Evolutionary conservation across 2,329 filamentous ascomycete species (phyloP), one percentile per base, ranked within the genome.

Genomic region (Byssochlamys sp.): DNA sequence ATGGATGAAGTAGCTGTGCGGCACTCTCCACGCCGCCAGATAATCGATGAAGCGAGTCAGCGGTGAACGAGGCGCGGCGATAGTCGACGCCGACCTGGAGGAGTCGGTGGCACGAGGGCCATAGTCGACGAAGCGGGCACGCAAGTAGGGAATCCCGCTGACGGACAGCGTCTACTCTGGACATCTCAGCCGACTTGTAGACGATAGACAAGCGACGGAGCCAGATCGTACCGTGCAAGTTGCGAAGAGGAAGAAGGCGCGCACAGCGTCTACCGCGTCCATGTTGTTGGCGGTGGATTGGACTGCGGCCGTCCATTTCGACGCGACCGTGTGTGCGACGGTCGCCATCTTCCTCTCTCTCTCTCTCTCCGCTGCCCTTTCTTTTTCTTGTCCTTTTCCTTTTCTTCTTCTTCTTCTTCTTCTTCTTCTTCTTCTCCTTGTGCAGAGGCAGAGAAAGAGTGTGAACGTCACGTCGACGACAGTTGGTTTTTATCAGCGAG

Each of bases 1-100:
- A 65, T 94, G 88, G 50, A 80, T 81, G 72, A 97, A 97, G 85
- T 89, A 97, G 60, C 82, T 82, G 74, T 97, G 94, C 25, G 92
- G 91, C 35, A 96, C 87, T 68, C 83, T 82, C 63, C 81, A 71
- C 39, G 71, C 74, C 33, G 82, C 79, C 24, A 82, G 66, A 58
- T 68, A 69, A 64, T 85, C 82, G 59, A 84, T 74, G 52, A 77
- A 52, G 33, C 56, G 60, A 35, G 63, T 58, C 10, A 62, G 28
- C 3, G 56, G 49, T 2, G 63, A 62, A 19, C 57, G 24, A 14
- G 25, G 25, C 48, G 39, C 31, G 48, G 53, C 14, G 11, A 12
- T 48, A 26, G 49, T 49, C 56, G 54, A 19, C 19, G 27, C 59
- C 57, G 39, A 59, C 49, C 57, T 57, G 50, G 59, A 54, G 57